Conservation (phyloP, 2,329 filamentous ascomycete species). For the Verticillium longisporum region DNA sequence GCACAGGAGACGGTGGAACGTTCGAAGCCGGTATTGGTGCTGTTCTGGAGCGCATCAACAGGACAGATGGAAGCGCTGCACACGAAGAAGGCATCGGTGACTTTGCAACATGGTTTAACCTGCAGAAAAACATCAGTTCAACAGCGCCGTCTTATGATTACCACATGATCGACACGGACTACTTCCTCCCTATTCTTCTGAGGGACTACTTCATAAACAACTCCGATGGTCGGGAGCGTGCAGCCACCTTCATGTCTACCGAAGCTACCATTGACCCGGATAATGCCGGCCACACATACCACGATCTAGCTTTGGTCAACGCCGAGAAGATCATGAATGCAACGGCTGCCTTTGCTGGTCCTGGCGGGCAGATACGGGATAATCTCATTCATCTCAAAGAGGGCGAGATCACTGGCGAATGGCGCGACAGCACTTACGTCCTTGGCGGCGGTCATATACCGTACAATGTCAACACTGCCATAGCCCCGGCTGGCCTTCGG, state of each 20-base stretch:
- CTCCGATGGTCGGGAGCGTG: conserved; percentile 23
- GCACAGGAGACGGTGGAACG: conserved; percentile 44
- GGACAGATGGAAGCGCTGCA: conserved; percentile 51
- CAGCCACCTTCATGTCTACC: conserved; percentile 26
- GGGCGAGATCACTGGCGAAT: conserved; percentile 50
- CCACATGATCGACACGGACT: conserved; percentile 59
- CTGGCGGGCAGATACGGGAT: conserved; percentile 33
- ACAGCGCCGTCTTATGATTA: conserved; percentile 49
- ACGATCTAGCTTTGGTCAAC: conserved; percentile 41
- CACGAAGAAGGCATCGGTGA: conserved; percentile 62
- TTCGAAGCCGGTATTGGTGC: conserved; percentile 56
- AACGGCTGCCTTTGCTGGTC: conserved; percentile 44
- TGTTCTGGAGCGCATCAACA: conserved; percentile 54
- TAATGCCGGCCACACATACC: conserved; percentile 48
- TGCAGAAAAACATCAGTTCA: conserved; percentile 43
- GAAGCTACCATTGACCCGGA: conserved; percentile 40
- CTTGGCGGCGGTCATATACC: conserved; percentile 57
- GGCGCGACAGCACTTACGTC: conserved; percentile 55
- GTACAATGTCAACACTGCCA: conserved; percentile 57
- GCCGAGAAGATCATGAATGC: conserved; percentile 52
- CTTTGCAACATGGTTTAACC: conserved; percentile 54
- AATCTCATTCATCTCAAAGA: conserved; percentile 54
- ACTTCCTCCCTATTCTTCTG: conserved; percentile 51
- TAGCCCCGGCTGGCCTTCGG: conserved; percentile 54
- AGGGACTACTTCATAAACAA: conserved; percentile 50